phyloP scores from a whole-genome alignment of 2,329 filamentous ascomycete genomes.

The Eutypa lata region DNA sequence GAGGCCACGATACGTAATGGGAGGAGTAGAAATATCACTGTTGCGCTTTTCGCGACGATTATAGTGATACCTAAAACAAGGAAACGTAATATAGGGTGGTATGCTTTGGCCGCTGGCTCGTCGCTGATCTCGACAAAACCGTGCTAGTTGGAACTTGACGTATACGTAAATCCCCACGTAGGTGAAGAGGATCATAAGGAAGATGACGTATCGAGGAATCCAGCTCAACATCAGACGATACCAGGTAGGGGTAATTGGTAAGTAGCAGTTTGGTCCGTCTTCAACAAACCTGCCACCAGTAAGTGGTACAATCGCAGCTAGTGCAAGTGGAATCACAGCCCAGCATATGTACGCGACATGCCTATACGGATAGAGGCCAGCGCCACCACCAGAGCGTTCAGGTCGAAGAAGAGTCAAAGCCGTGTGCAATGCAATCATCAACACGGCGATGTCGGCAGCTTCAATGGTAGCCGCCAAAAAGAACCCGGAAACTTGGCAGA shows the following conservation, averaged over 20 bases:
- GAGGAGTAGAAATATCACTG: constrained; percentile 17
- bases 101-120: constrained; percentile 18
- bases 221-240: constrained; percentile 66
- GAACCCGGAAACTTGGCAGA: constrained; percentile 69
- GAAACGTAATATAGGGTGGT: neutral
- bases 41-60: constrained; percentile 6
- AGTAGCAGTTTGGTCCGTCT: constrained; percentile 53
- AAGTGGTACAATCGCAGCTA: constrained; percentile 41
- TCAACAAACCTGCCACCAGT: constrained; percentile 24
- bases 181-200: constrained; percentile 59
- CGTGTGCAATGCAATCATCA: constrained; percentile 72
- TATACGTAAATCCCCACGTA: constrained; percentile 71
- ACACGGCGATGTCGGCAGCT: constrained; percentile 66
- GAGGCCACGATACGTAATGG: constrained; percentile 21
- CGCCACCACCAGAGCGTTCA: constrained; percentile 42
- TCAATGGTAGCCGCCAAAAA: constrained; percentile 65
- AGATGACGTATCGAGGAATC: constrained; percentile 71
- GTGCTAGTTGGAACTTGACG: constrained; percentile 46
- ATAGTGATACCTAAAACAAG: too few relatives aligned
- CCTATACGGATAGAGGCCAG: constrained; percentile 68
- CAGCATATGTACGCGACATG: constrained; percentile 56
- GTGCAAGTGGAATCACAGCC: constrained; percentile 54
- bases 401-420: constrained; percentile 68
- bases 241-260: constrained; percentile 67
- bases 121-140: constrained; percentile 33